These are phyloP conservation scores for Stemphylium lycopersici DNA, from an alignment of 2,329 filamentous ascomycete species.

Conservation along the genomic window DNA sequence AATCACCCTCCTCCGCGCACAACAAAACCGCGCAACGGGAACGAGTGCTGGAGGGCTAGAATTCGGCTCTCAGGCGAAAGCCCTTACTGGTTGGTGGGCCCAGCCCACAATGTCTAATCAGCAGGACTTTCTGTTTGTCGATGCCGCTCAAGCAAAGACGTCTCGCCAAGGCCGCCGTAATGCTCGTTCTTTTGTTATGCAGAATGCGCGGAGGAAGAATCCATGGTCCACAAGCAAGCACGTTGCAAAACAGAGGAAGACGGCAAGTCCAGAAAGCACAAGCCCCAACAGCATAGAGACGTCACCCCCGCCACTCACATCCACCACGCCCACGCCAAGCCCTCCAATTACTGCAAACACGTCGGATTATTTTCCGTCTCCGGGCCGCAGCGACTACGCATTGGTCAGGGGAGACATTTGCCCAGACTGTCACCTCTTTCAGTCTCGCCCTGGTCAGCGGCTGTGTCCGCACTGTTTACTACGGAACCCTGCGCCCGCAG, in stretches of 20 bases:
- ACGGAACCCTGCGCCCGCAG: conserved; percentile 23
- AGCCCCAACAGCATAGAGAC: conserved; percentile 41
- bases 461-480: conserved; percentile 39
- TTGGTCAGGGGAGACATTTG: conserved; percentile 33
- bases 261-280: conserved; percentile 26
- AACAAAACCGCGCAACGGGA: conserved; percentile 25
- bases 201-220: conserved; percentile 45
- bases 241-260: conserved; percentile 38
- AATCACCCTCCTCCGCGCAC: conserved; percentile 24
- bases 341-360: conserved; percentile 27
- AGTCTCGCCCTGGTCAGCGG: conserved; percentile 37
- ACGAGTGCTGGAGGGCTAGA: conserved; percentile 37
- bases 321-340: conserved; percentile 42
- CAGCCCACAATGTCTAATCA: conserved; percentile 33
- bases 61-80: conserved; percentile 23
- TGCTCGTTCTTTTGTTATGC: conserved; percentile 51
- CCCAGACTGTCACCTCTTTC: conserved; percentile 38
- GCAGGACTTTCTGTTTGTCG: conserved; percentile 48
- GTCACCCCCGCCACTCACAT: conserved; percentile 34
- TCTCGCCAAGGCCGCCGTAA: conserved; percentile 47
- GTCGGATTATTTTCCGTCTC: conserved; percentile 28
- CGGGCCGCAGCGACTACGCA: conserved; percentile 18
- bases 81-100: conserved; percentile 18
- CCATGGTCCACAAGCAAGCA: conserved; percentile 51
- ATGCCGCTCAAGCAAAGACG: conserved; percentile 46